A percentile compares a stretch with the other conserved stretches of the same genome.
Conservation (phyloP, 805 yeast species). For the Monosporozyma unispora region DNA sequence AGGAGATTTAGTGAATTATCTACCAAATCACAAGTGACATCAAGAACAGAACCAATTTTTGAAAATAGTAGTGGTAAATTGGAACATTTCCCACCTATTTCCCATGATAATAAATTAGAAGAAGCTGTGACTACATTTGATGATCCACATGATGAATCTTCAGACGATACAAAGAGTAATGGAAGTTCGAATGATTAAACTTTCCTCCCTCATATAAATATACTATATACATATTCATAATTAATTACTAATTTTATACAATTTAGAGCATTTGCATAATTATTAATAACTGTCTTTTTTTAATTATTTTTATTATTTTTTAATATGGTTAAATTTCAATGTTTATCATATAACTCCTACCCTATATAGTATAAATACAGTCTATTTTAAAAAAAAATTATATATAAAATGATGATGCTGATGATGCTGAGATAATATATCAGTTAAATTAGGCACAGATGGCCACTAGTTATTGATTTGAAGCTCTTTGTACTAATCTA, state of each 20-base stretch:
- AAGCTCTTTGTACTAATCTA: slow-evolving; percentile 3
- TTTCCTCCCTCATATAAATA: too few species aligned
- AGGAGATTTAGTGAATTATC: not conserved
- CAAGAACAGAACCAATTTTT: not conserved
- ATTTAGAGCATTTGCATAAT: too few species aligned
- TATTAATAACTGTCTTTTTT: too few species aligned
- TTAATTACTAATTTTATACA: not conserved
- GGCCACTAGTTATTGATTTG: not conserved
- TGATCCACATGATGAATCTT: not conserved
- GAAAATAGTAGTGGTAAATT: not conserved
- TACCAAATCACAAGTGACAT: not conserved
- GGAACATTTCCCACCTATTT: not conserved
- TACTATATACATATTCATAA: not conserved
- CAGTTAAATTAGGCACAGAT: too few species aligned
- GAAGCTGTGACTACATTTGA: not conserved
- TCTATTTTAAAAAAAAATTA: too few species aligned
- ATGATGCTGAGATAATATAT: too few species aligned
- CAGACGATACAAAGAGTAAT: not conserved
- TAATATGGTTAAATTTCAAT: too few species aligned
- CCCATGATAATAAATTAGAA: not conserved
- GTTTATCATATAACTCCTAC: too few species aligned
- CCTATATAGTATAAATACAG: too few species aligned
- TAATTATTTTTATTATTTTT: too few species aligned
- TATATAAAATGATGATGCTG: too few species aligned
- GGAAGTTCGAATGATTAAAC: not conserved